phyloP scores from a whole-genome alignment of 164 flowering plant genomes.

The Malania oleifera region DNA sequence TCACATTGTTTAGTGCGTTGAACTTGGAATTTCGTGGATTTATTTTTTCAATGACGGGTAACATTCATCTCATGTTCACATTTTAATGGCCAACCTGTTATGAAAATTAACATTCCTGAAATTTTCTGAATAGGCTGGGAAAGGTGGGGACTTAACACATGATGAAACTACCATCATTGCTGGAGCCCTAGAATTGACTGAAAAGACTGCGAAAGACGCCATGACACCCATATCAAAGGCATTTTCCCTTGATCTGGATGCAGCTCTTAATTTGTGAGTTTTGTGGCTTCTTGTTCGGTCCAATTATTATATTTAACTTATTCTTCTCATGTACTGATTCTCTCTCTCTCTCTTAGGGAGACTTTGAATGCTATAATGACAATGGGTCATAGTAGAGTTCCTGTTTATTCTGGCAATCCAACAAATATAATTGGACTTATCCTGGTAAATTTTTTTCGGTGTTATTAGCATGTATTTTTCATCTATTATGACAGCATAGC shows the following conservation, averaged over 20 bases:
- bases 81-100: background rate
- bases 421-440: slow-evolving; percentile 74
- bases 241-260: slow-evolving; percentile 89
- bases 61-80: too few species aligned
- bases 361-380: slow-evolving; percentile 74
- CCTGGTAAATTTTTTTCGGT: slow-evolving; percentile 45
- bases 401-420: slow-evolving; percentile 63
- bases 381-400: slow-evolving; percentile 89
- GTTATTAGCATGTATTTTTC: background rate
- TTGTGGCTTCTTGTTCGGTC: slow-evolving; percentile 12
- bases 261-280: slow-evolving; percentile 83
- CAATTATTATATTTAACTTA: background rate
- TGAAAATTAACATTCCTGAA: too few species aligned
- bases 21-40: slow-evolving; percentile 1
- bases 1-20: background rate
- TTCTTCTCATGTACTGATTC: slow-evolving; percentile 2
- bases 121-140: slow-evolving; percentile 64
- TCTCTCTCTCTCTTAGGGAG: slow-evolving; percentile 37
- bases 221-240: slow-evolving; percentile 92
- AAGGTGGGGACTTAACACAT: slow-evolving; percentile 95
- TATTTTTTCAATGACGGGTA: too few species aligned
- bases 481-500: background rate
- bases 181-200: slow-evolving; percentile 92
- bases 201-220: slow-evolving; percentile 91
- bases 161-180: slow-evolving; percentile 95